Conservation (phyloP, 257 asterid species). For the Linaria vulgaris region DNA sequence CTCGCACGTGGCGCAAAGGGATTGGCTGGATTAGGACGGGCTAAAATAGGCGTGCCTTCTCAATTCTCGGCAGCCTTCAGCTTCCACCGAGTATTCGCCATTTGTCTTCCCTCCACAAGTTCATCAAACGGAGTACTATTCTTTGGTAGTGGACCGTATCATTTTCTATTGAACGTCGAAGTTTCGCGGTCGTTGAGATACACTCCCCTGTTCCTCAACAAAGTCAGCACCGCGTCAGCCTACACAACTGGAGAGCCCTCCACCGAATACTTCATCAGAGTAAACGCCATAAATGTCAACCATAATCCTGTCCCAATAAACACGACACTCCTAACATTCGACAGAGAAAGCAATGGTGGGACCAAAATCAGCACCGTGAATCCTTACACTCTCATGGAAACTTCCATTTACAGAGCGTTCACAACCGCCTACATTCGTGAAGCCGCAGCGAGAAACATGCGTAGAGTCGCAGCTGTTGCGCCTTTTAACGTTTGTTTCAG, state of each 20-base stretch:
- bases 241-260: constrained; percentile 45
- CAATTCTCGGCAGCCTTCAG: constrained; percentile 50
- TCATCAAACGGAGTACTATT: constrained; percentile 42
- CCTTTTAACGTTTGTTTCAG: constrained; percentile 60
- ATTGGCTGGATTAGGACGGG: constrained; percentile 59
- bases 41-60: constrained; percentile 46
- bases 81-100: constrained; percentile 52
- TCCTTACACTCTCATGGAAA: constrained; percentile 49
- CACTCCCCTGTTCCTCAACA: constrained; percentile 58
- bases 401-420: constrained; percentile 48
- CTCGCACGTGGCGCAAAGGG: constrained; percentile 46
- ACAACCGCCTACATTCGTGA: constrained; percentile 33
- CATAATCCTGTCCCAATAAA: constrained; percentile 34
- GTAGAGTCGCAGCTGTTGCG: constrained; percentile 40
- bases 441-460: constrained; percentile 40
- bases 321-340: constrained; percentile 37
- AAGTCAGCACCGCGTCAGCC: constrained; percentile 52
- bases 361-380: constrained; percentile 67
- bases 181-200: constrained; percentile 28
- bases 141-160: constrained; percentile 65
- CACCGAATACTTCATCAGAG: constrained; percentile 59
- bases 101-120: constrained; percentile 43
- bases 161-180: constrained; percentile 38
- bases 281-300: constrained; percentile 41
- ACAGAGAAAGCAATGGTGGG: constrained; percentile 52